A percentile compares a stretch with the other conserved stretches of the same genome.
Conservation (phyloP, 805 yeast genomes). For the Scheffersomyces ergatensis region DNA sequence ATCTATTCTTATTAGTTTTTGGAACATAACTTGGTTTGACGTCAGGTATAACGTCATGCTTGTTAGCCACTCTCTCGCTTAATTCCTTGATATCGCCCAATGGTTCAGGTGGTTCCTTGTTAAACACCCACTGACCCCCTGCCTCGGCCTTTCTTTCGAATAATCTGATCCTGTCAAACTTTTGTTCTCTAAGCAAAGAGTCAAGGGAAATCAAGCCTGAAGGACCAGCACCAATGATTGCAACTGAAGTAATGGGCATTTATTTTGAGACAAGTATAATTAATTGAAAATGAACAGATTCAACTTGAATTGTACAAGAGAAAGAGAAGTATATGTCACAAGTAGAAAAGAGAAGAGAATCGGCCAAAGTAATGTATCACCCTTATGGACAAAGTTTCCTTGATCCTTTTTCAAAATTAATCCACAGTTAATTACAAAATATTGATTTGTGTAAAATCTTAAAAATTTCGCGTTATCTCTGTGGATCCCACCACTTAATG, state of each 20-base stretch:
- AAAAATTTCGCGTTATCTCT: too few relatives aligned
- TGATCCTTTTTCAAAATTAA: too few relatives aligned
- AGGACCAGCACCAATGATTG: conserved; percentile 53
- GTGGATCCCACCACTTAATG: too few relatives aligned
- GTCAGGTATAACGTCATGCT: conserved; percentile 11
- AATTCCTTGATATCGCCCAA: conserved; percentile 11
- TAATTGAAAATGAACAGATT: too few relatives aligned
- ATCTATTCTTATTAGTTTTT: conserved; percentile 13
- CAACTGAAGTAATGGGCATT: conserved; percentile 19
- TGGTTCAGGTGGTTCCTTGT: conserved; percentile 19
- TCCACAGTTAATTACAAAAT: too few relatives aligned
- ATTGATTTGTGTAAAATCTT: too few relatives aligned
- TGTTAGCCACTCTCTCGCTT: conserved; percentile 8
- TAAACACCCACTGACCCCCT: conserved; percentile 47
- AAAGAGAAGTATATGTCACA: too few relatives aligned
- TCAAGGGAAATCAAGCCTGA: conserved; percentile 45
- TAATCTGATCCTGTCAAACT: conserved; percentile 29
- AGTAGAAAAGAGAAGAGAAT: too few relatives aligned
- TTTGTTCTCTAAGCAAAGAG: conserved; percentile 29
- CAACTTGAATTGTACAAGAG: too few relatives aligned
- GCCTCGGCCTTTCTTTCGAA: conserved; percentile 38
- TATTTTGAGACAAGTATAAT: too few relatives aligned
- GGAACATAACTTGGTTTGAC: conserved; percentile 14
- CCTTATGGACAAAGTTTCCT: too few relatives aligned
- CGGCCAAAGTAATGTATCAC: too few relatives aligned